Percentiles rank a stretch among this genome's conserved stretches.
Evolutionary conservation across 139 green algal genomes (phyloP).

Genomic region (Coccomyxa sp.): DNA sequence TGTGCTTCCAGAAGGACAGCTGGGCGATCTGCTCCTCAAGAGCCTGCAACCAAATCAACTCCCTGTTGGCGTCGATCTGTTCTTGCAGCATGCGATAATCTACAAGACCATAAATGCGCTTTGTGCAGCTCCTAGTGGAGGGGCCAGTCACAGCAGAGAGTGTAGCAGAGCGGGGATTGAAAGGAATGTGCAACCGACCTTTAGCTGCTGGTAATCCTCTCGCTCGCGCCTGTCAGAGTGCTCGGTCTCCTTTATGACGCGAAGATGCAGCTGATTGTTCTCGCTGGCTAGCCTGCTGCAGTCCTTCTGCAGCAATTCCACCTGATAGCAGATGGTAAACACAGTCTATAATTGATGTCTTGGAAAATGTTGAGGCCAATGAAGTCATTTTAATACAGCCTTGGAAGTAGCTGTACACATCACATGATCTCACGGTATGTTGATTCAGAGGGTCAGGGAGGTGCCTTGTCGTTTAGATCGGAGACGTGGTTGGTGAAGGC

Average conservation of each 20-base stretch:
- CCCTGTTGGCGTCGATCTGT: too few relatives aligned
- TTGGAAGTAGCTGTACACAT: background rate
- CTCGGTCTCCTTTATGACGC: slow-evolving; percentile 60
- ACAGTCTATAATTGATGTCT: background rate
- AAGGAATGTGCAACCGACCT: too few relatives aligned
- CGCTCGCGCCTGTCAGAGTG: slow-evolving; percentile 29
- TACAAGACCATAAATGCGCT: too few relatives aligned
- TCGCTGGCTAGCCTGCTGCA: slow-evolving; percentile 43
- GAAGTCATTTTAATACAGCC: too few relatives aligned
- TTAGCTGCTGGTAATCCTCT: slow-evolving; percentile 18
- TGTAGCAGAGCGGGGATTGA: too few relatives aligned
- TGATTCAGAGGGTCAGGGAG: background rate
- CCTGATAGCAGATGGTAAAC: slow-evolving; percentile 24
- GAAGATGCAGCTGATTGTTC: slow-evolving; percentile 63
- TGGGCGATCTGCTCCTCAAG: slow-evolving; percentile 33
- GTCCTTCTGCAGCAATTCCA: slow-evolving; percentile 55
- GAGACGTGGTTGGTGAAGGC: background rate
- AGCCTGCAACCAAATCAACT: background rate
- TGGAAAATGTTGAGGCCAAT: background rate
- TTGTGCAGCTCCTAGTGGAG: too few relatives aligned
- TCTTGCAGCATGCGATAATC: too few relatives aligned
- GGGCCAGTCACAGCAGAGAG: too few relatives aligned
- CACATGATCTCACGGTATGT: background rate
- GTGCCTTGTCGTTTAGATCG: background rate
- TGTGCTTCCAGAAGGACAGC: slow-evolving; percentile 46